Evolutionary conservation across 78 protist genomes (phyloP).

Genomic region (Emiliania huxleyi): DNA sequence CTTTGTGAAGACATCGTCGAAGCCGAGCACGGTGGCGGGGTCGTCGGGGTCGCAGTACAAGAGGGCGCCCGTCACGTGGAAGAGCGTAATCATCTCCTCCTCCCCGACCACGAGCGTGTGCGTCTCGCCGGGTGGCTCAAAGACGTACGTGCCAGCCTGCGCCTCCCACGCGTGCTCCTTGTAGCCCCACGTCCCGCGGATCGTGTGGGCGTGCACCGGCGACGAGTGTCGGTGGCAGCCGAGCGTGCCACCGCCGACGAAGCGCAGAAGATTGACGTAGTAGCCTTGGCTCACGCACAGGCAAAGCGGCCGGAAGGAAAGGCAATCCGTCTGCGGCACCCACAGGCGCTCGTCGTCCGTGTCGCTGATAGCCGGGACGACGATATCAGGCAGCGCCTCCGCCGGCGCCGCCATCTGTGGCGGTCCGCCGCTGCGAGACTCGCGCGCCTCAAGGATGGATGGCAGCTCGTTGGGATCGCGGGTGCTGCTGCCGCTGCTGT

Average conservation of each 20-base stretch:
- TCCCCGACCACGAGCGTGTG: neutral
- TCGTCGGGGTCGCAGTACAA: neutral
- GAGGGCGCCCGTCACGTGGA: conserved; percentile 13
- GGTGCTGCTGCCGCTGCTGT: too few species aligned
- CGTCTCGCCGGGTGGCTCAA: conserved; percentile 17
- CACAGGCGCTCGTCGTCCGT: neutral
- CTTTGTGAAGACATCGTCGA: conserved; percentile 4
- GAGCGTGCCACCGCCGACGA: neutral
- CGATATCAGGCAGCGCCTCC: neutral
- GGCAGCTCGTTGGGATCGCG: too few species aligned
- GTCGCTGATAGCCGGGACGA: neutral
- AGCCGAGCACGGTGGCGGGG: neutral
- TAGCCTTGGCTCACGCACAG: neutral
- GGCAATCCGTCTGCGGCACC: conserved; percentile 1
- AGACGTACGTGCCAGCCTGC: neutral
- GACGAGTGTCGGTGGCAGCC: neutral
- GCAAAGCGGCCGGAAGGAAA: neutral
- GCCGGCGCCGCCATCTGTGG: too few species aligned
- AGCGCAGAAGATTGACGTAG: neutral
- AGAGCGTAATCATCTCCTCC: neutral
- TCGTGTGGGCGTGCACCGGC: neutral
- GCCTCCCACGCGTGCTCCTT: conserved; percentile 15
- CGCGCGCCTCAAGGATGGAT: too few species aligned
- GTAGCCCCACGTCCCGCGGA: neutral
- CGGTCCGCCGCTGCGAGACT: too few species aligned